Evolutionary conservation across 306 rosid species (phyloP), one percentile per base, ranked within the genome.

Genomic region (Lablab purpureus): DNA sequence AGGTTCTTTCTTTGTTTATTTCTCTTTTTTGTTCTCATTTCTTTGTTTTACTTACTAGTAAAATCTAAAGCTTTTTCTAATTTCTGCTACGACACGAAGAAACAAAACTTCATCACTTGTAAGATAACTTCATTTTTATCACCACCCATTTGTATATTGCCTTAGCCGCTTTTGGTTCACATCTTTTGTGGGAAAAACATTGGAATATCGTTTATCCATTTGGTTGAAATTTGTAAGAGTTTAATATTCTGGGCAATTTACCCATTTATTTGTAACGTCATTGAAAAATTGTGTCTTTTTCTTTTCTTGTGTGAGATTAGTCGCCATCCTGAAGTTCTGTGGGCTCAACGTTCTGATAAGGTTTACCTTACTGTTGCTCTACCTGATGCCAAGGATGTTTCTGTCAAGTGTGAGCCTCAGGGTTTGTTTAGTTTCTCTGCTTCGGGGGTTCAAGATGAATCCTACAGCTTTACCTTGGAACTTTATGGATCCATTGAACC

Each of bases 311-410:
- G 10, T 59, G 78, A 76, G 22, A n/a, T 56, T 86, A 91, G 98
- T 84, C 94, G 97, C 67, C 87, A 94, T 32, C 97, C 98, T 59
- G 97, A 90, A 84, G 97, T 94, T 78, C 89, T 90, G 3, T 94
- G 98, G 98, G 97, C 98, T 4, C 98, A 94, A 87, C 89, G 98
- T 41, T 92, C 97, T 23, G 93, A 88, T 36, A 92, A 82, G 84
- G 90, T 94, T 64, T 92, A 92, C 84, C 88, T 94, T 37, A 92
- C 98, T 32, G 87, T 94, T 76, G 87, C 93, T 56, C 80, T 94
- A 1, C 97, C 97, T 52, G 98, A 94, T 70, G 97, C 98, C 37
- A 92, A 90, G 79, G 90, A 94, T 86, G 85, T 89, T 59, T 75
- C 71, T 50, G 87, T 94, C n/a, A 89, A 88, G 80, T 89, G 93